Evolutionary conservation across 192 early-diverging fungal genomes (phyloP).

Genomic region (Backusella psychrophila): DNA sequence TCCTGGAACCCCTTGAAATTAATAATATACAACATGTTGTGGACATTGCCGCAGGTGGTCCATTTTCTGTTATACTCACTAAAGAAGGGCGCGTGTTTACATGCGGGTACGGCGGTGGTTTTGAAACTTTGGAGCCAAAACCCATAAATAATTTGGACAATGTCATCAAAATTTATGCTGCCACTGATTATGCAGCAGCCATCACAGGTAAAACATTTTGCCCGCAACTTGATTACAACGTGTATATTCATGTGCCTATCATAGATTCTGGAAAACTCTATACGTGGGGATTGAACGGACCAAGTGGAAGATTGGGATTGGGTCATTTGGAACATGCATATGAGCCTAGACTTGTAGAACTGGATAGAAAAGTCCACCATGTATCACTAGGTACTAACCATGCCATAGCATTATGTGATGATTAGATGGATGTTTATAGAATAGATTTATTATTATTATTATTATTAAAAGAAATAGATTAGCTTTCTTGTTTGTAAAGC

Average conservation of each 20-base stretch:
- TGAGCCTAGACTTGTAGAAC: constrained; percentile 20
- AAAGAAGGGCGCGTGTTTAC: constrained; percentile 55
- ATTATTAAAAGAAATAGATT: background rate
- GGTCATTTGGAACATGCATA: constrained; percentile 31
- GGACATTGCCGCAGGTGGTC: constrained; percentile 65
- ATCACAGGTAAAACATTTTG: constrained; percentile 39
- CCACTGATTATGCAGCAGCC: constrained; percentile 60
- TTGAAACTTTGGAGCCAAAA: constrained; percentile 40
- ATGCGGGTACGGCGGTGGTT: constrained; percentile 65
- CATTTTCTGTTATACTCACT: constrained; percentile 56
- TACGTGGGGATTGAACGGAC: constrained; percentile 35
- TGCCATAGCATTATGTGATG: constrained; percentile 20
- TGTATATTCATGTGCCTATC: background rate
- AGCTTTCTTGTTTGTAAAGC: background rate
- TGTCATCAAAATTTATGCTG: constrained; percentile 51
- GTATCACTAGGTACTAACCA: constrained; percentile 31
- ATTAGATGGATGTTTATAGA: background rate
- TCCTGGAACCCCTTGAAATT: constrained; percentile 55
- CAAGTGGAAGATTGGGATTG: constrained; percentile 34
- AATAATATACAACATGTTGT: constrained; percentile 35
- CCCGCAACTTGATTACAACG: background rate
- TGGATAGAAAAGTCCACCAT: constrained; percentile 16
- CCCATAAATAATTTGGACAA: constrained; percentile 33
- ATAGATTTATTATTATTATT: too few species aligned
- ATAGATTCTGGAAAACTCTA: constrained; percentile 34